Evolutionary conservation across 805 yeast genomes (phyloP).

Genomic region (Saturnispora diversa): DNA sequence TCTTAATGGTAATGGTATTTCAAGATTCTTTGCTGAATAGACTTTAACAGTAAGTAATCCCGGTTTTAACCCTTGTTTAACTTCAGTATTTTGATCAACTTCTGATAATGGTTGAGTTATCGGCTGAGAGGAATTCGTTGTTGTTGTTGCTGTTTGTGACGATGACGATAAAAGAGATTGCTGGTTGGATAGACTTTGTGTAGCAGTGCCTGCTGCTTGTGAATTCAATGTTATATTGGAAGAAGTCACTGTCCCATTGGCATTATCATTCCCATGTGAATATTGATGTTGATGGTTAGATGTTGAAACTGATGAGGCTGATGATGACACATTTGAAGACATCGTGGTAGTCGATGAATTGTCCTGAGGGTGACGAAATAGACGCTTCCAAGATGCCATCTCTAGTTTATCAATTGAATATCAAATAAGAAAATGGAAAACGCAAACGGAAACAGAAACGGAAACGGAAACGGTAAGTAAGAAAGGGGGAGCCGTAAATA

Average conservation of each 20-base stretch:
- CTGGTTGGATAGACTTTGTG: no score
- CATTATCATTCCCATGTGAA: no score
- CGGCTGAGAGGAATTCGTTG: not conserved
- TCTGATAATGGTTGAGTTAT: no score
- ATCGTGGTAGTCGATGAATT: not conserved
- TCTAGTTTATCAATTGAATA: not conserved
- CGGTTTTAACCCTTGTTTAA: constrained; percentile 42
- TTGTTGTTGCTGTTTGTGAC: not conserved
- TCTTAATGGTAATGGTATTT: constrained; percentile 62
- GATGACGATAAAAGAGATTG: no score
- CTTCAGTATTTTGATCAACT: no score
- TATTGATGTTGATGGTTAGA: not conserved
- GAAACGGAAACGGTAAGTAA: no score
- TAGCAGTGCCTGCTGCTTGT: no score
- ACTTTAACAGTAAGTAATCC: constrained; percentile 75
- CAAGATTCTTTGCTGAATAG: constrained; percentile 59
- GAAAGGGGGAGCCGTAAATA: not conserved
- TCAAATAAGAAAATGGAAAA: no score
- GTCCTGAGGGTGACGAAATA: constrained; percentile 11
- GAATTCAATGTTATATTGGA: no score
- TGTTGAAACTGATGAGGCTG: not conserved
- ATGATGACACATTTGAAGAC: not conserved
- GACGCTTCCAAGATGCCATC: constrained; percentile 8
- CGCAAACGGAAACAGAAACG: no score
- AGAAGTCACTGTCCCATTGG: no score